phyloP scores from a whole-genome alignment of 2,329 filamentous ascomycete genomes.

The Penicillium rolfsii region DNA sequence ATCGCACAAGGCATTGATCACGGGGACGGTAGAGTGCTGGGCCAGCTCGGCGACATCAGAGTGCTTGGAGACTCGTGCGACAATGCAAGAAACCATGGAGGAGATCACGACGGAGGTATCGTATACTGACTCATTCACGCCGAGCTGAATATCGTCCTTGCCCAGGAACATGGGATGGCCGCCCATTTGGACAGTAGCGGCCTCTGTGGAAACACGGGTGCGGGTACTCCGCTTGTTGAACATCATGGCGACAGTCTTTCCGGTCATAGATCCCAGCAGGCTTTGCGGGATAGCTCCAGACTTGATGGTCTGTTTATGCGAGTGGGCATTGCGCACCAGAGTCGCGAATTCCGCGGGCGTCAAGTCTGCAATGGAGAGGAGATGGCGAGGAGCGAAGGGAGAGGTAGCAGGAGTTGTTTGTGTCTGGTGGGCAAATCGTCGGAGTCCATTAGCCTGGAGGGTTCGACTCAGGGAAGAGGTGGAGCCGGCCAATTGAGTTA shows the following conservation, averaged over 20 bases:
- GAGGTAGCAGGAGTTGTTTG: conserved; percentile 52
- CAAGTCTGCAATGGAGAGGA: conserved; percentile 89
- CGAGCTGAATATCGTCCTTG: conserved; percentile 93
- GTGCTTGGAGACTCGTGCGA: conserved; percentile 77
- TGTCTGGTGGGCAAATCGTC: conserved; percentile 41
- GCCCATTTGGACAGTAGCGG: conserved; percentile 82
- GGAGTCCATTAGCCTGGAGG: conserved; percentile 35
- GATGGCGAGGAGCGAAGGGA: conserved; percentile 73
- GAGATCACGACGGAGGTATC: conserved; percentile 92
- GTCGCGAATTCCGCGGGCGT: conserved; percentile 76
- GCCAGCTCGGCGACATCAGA: conserved; percentile 73
- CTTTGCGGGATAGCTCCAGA: conserved; percentile 62
- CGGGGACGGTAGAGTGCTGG: conserved; percentile 73
- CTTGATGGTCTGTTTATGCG: conserved; percentile 78
- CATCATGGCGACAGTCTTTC: conserved; percentile 88
- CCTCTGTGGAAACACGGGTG: conserved; percentile 91
- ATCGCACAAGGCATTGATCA: conserved; percentile 86
- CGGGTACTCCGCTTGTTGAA: conserved; percentile 96
- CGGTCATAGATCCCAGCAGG: conserved; percentile 66
- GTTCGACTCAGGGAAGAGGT: conserved; percentile 31
- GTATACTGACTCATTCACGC: conserved; percentile 90
- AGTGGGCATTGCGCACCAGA: conserved; percentile 79
- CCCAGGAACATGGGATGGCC: conserved; percentile 96
- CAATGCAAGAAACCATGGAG: conserved; percentile 85
- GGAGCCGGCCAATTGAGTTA: conserved; percentile 34